Conservation (phyloP, 2,329 filamentous ascomycete genomes). For the Xylaria sp. region DNA sequence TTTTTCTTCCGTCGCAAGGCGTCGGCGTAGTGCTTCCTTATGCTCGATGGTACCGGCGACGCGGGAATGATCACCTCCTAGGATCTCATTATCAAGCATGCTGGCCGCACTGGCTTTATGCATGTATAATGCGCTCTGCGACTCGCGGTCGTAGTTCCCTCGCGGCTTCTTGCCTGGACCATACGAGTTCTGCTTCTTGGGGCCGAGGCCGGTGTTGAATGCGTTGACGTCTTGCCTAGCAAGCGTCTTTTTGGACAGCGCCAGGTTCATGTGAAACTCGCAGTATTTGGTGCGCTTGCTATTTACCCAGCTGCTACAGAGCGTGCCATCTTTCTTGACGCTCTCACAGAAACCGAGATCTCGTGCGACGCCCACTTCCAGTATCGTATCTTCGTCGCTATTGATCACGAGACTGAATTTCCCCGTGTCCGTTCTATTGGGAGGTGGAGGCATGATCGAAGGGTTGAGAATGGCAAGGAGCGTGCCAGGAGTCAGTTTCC, state of each 20-base stretch:
- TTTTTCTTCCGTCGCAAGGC: constrained; percentile 73
- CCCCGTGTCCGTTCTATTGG: constrained; percentile 78
- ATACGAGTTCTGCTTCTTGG: constrained; percentile 50
- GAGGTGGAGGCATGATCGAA: constrained; percentile 86
- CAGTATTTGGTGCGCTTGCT: constrained; percentile 88
- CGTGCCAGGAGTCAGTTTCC: constrained; percentile 92
- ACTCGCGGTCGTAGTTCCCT: constrained; percentile 66
- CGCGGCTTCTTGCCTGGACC: constrained; percentile 51
- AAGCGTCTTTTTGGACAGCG: constrained; percentile 72
- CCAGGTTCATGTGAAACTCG: constrained; percentile 89
- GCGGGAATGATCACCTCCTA: constrained; percentile 51
- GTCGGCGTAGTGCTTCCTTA: constrained; percentile 73
- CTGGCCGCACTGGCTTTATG: constrained; percentile 65
- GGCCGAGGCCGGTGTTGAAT: constrained; percentile 60
- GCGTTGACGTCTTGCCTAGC: constrained; percentile 50
- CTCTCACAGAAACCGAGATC: constrained; percentile 91
- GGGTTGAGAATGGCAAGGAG: constrained; percentile 94
- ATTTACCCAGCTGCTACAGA: constrained; percentile 88
- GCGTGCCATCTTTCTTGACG: constrained; percentile 83
- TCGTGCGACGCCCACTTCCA: constrained; percentile 86
- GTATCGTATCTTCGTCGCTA: constrained; percentile 85
- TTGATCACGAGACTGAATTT: constrained; percentile 87
- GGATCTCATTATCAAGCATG: constrained; percentile 71
- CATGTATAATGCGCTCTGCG: constrained; percentile 68
- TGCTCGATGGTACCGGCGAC: constrained; percentile 69